phyloP scores from a whole-genome alignment of 768 basidiomycete species.

The Tylopilus sp. region DNA sequence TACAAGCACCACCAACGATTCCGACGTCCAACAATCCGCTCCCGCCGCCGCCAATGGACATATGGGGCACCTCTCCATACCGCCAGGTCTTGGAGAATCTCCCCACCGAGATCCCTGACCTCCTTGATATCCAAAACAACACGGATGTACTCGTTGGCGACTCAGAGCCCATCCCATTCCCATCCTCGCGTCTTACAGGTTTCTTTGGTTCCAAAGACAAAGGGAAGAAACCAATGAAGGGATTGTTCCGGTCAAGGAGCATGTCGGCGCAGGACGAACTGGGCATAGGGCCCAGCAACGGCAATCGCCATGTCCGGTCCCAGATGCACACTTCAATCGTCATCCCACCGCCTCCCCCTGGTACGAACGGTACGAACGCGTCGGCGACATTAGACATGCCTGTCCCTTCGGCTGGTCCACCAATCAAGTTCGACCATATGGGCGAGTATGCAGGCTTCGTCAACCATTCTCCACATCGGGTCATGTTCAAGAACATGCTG shows the following conservation, averaged over 20 bases:
- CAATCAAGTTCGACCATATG: slow-evolving; percentile 42
- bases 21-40: slow-evolving; percentile 48
- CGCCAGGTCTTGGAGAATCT: slow-evolving; percentile 47
- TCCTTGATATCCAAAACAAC: slow-evolving; percentile 11
- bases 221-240: slow-evolving; percentile 35
- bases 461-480: slow-evolving; percentile 62
- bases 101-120: slow-evolving; percentile 37
- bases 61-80: slow-evolving; percentile 59
- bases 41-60: slow-evolving; percentile 56
- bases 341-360: slow-evolving; percentile 13
- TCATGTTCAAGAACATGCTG: slow-evolving; percentile 49
- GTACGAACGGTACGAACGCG: background rate
- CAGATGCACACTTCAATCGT: slow-evolving; percentile 23
- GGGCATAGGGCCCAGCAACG: slow-evolving; percentile 9
- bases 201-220: slow-evolving; percentile 31
- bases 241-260: slow-evolving; percentile 48
- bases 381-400: slow-evolving; percentile 7
- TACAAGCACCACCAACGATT: background rate
- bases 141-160: background rate
- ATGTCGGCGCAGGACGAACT: slow-evolving; percentile 14
- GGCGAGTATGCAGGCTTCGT: slow-evolving; percentile 48
- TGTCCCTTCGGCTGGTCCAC: slow-evolving; percentile 15
- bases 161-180: slow-evolving; percentile 18
- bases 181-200: slow-evolving; percentile 16
- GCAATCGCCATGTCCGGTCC: slow-evolving; percentile 16